Conservation (phyloP, 2,329 filamentous ascomycete species). For the Cyphellophora attinorum region DNA sequence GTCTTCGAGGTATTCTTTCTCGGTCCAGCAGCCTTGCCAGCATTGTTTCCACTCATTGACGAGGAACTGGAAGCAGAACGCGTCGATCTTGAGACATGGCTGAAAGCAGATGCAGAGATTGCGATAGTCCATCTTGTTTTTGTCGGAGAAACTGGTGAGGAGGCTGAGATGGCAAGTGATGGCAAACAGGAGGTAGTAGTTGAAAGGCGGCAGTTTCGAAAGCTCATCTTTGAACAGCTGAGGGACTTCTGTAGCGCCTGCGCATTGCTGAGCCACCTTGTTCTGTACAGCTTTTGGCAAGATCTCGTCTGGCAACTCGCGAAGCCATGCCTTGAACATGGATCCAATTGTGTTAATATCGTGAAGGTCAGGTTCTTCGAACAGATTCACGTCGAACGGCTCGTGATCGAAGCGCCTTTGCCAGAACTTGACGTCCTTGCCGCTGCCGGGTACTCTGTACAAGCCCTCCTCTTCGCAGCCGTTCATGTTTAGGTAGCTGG, state of each 20-base stretch:
- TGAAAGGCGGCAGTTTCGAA: slow-evolving; percentile 88
- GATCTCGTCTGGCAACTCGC: slow-evolving; percentile 87
- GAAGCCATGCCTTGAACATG: slow-evolving; percentile 92
- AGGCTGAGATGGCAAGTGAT: slow-evolving; percentile 94
- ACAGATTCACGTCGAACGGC: slow-evolving; percentile 80
- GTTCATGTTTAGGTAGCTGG: slow-evolving; percentile 80
- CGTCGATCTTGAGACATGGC: slow-evolving; percentile 92
- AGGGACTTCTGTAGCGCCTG: slow-evolving; percentile 68
- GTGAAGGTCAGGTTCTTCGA: slow-evolving; percentile 77
- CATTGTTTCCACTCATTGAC: slow-evolving; percentile 94
- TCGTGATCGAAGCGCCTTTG: slow-evolving; percentile 82
- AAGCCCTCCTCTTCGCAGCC: slow-evolving; percentile 88
- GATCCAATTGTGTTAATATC: slow-evolving; percentile 96
- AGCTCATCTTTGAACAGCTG: slow-evolving; percentile 83
- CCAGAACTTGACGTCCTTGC: slow-evolving; percentile 85
- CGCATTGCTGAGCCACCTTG: slow-evolving; percentile 68
- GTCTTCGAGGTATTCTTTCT: slow-evolving; percentile 64
- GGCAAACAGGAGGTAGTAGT: slow-evolving; percentile 94
- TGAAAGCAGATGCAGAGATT: slow-evolving; percentile 96
- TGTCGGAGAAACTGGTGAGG: slow-evolving; percentile 79
- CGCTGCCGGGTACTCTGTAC: slow-evolving; percentile 85
- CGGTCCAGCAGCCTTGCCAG: slow-evolving; percentile 92
- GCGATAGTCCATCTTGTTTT: slow-evolving; percentile 97
- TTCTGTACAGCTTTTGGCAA: slow-evolving; percentile 79
- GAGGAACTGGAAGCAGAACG: slow-evolving; percentile 88